Conservation (phyloP, 192 early-diverging fungal species). For the Backusella mclennaniae region DNA sequence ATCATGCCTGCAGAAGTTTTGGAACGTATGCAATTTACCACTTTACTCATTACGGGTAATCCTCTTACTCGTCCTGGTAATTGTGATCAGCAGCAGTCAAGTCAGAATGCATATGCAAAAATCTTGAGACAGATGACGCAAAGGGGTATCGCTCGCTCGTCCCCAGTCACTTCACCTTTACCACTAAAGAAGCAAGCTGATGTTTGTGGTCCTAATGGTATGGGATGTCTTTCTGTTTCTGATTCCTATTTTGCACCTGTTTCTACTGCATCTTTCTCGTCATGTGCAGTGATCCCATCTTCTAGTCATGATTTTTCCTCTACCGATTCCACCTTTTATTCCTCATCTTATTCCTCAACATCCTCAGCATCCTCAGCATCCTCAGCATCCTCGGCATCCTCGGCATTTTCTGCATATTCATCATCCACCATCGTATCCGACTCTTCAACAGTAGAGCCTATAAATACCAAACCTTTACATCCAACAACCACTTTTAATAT, state of each 20-base stretch:
- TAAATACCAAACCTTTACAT: background rate
- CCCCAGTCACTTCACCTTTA: background rate
- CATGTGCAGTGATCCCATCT: background rate
- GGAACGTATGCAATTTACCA: slow-evolving; percentile 39
- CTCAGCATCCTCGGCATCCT: background rate
- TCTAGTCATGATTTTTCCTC: background rate
- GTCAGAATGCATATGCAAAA: slow-evolving; percentile 16
- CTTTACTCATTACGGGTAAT: slow-evolving; percentile 50
- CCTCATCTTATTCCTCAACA: background rate
- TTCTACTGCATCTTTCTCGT: background rate
- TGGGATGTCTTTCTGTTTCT: slow-evolving; percentile 14
- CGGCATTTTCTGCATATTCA: background rate
- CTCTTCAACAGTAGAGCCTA: background rate
- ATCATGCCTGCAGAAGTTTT: slow-evolving; percentile 35
- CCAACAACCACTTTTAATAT: background rate
- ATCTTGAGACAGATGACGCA: slow-evolving; percentile 24
- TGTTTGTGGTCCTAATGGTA: slow-evolving; percentile 23
- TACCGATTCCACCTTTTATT: background rate
- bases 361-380: background rate
- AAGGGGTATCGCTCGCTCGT: slow-evolving; percentile 17
- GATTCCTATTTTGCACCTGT: background rate
- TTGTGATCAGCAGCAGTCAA: slow-evolving; percentile 20
- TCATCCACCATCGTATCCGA: background rate
- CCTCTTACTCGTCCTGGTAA: slow-evolving; percentile 43
- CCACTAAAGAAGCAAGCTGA: slow-evolving; percentile 1